Evolutionary conservation across 805 yeast species (phyloP).

Genomic region (Lipomyces sp.): DNA sequence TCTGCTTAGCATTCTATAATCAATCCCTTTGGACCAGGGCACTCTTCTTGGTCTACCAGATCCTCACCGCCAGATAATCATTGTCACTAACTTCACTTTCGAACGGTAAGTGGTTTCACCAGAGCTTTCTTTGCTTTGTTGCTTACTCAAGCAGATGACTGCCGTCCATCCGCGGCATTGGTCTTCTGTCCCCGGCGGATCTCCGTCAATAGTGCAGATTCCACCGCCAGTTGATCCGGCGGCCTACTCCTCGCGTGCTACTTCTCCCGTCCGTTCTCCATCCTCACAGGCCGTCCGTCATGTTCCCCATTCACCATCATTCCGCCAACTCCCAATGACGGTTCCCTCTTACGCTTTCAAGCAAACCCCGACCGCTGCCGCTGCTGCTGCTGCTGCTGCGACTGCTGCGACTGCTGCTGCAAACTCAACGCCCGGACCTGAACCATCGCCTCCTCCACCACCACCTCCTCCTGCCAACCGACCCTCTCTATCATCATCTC

Average conservation of each 20-base stretch:
- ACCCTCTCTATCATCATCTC: slow-evolving; percentile 10
- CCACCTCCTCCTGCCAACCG: background rate
- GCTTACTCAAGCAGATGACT: slow-evolving; percentile 6
- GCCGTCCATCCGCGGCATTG: slow-evolving; percentile 4
- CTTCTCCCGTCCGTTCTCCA: slow-evolving; percentile 4
- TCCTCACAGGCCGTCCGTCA: slow-evolving; percentile 26
- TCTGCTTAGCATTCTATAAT: no score
- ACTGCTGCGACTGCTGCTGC: background rate
- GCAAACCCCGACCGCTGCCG: background rate
- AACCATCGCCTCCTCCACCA: background rate
- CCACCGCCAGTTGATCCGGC: background rate
- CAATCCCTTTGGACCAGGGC: no score
- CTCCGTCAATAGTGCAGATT: background rate
- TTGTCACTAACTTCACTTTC: background rate
- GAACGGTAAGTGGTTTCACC: background rate
- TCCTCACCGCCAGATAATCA: background rate
- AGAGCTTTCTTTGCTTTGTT: background rate
- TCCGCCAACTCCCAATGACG: slow-evolving; percentile 14
- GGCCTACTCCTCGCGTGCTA: slow-evolving; percentile 1
- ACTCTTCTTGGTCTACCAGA: no score
- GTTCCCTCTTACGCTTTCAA: background rate
- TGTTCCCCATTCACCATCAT: slow-evolving; percentile 31
- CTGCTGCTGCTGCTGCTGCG: no score
- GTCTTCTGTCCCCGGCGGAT: background rate
- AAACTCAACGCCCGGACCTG: background rate